A percentile compares a stretch with the other conserved stretches of the same genome.
These are phyloP conservation scores for Penicillium waksmanii DNA, from an alignment of 495 filamentous ascomycete genomes.

Conservation along the genomic window DNA sequence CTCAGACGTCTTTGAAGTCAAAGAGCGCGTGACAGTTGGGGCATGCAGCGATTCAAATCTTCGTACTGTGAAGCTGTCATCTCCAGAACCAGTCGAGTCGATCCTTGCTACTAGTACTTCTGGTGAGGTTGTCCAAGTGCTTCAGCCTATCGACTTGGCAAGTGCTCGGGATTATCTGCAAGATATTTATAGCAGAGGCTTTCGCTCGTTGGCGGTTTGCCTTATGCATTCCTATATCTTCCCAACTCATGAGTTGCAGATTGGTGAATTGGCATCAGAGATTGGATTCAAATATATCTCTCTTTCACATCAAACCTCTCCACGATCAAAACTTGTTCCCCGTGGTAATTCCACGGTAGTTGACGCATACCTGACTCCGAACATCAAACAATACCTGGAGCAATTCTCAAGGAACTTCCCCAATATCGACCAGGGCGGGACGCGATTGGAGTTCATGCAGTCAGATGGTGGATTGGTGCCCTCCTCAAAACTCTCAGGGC, in stretches of 20 bases:
- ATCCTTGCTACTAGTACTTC: conserved; percentile 51
- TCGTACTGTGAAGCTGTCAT: conserved; percentile 43
- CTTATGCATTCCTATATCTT: conserved; percentile 84
- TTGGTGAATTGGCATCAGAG: conserved; percentile 68
- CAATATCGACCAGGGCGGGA: conserved; percentile 40
- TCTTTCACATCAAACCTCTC: conserved; percentile 65
- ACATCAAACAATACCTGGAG: conserved; percentile 17
- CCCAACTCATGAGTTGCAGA: conserved; percentile 70
- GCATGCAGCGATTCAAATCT: conserved; percentile 16
- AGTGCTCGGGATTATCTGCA: conserved; percentile 58
- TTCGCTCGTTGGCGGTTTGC: conserved; percentile 74
- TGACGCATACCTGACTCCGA: conserved; percentile 22
- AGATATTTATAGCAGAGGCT: conserved; percentile 62
- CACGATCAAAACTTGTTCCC: conserved; percentile 63
- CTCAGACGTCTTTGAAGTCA: conserved; percentile 15
- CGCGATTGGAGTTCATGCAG: conserved; percentile 84
- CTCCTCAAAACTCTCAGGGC: conserved; percentile 73
- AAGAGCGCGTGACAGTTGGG: conserved; percentile 18
- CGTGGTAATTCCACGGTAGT: conserved; percentile 18
- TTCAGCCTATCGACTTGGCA: conserved; percentile 54
- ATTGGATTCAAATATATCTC: conserved; percentile 72
- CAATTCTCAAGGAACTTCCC: conserved; percentile 57
- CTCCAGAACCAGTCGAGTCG: conserved; percentile 8
- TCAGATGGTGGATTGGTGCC: conserved; percentile 81
- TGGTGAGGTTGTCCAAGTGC: conserved; percentile 70